Conservation (phyloP, 257 asterid genomes). For the Przewalskia tangutica region DNA sequence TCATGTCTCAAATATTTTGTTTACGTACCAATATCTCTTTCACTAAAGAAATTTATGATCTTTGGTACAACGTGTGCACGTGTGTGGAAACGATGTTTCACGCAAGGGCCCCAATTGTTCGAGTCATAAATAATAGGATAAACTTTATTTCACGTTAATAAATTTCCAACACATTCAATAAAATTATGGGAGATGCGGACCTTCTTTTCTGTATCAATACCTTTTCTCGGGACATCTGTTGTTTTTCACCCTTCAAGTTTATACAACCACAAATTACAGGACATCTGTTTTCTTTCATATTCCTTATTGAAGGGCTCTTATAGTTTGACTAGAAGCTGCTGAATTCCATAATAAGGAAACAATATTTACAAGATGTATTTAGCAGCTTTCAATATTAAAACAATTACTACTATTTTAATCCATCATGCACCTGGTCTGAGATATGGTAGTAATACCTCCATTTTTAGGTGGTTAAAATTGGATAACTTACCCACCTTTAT, state of each 20-base stretch:
- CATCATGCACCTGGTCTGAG: neutral
- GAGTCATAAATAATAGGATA: too few species aligned
- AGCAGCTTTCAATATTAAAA: neutral
- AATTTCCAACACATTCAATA: neutral
- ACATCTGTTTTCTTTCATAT: too few species aligned
- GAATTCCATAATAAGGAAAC: neutral
- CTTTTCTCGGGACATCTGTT: neutral
- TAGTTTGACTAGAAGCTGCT: neutral
- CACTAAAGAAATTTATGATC: too few species aligned
- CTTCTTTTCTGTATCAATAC: neutral
- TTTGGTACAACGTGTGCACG: too few species aligned
- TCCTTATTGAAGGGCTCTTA: too few species aligned
- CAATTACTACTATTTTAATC: neutral
- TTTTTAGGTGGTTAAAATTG: neutral
- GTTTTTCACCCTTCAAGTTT: neutral
- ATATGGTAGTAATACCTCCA: neutral
- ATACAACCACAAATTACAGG: neutral
- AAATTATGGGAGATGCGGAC: neutral
- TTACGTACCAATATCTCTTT: too few species aligned
- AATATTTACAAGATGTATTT: neutral
- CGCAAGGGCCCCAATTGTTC: too few species aligned
- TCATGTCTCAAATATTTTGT: too few species aligned
- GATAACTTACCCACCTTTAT: neutral
- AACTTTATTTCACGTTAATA: too few species aligned
- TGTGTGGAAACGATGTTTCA: too few species aligned